Evolutionary conservation across 495 filamentous ascomycete species (phyloP), one percentile per base, ranked within the genome.

Genomic region (Astrothelium macrocarpum): DNA sequence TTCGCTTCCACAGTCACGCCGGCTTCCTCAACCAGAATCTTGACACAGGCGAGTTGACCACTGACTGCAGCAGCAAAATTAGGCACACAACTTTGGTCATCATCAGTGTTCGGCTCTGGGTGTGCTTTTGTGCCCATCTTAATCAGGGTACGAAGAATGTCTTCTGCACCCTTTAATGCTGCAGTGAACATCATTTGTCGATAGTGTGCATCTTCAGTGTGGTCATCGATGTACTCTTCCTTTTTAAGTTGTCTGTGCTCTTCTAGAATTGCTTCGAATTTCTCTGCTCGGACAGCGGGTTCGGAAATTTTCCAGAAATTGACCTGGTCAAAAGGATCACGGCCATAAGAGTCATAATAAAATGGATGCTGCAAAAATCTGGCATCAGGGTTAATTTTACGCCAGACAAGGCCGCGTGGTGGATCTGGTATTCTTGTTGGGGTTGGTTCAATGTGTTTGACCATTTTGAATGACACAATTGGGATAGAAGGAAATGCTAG

Each of bases 111-210:
- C n/a, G 45, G 14, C n/a, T 49, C 45, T 16, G 45, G 45, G 45
- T 49, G 45, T 49, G 45, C 45, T 18, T 49, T 49, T 20, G 45
- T 49, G 45, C 45, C 45, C 12, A 18, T 49, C 20, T 49, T 49
- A 23, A 49, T 49, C 45, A 49, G 20, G 20, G n/a, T 23, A 16
- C n/a, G 45, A 16, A 49, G 45, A 18, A 49, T 18, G 20, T 49
- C 45, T 23, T 49, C 45, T 5, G 45, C 45, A 49, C 45, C 45
- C n/a, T 49, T 49, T 9, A 18, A 9, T 49, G 45, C 45, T 16
- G 45, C 45, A 49, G 45, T 49, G 20, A 49, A 49, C 45, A 49
- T 49, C 45, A 49, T 49, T 49, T 49, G 11, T 49, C 45, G 45
- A 16, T 18, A 18, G 45, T 49, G 45, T 5, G 12, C n/a, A 49